A percentile compares a stretch with the other conserved stretches of the same genome.
These are phyloP conservation scores for Mycena maculata DNA, from an alignment of 768 basidiomycete species.

Conservation along the genomic window DNA sequence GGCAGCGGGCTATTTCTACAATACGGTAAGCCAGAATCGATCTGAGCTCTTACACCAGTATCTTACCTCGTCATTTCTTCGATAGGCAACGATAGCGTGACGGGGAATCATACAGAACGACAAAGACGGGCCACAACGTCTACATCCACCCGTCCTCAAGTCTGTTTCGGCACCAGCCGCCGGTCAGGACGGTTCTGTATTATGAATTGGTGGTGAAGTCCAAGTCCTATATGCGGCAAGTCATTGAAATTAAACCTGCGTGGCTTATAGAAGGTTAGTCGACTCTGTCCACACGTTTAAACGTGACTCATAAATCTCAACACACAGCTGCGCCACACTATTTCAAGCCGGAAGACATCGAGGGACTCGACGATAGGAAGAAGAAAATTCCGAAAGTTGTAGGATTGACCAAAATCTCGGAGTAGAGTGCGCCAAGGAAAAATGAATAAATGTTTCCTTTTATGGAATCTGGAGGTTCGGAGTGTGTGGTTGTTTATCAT, in stretches of 20 bases:
- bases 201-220: constrained; percentile 96
- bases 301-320: constrained; percentile 46
- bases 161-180: constrained; percentile 89
- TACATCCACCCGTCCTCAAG: constrained; percentile 97
- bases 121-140: constrained; percentile 51
- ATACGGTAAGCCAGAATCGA: not conserved
- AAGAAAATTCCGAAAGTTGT: constrained; percentile 75
- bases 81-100: not conserved
- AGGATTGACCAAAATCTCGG: not conserved
- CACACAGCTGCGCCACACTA: constrained; percentile 95
- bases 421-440: too few species aligned
- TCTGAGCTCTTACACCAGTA: not conserved
- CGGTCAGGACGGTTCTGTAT: constrained; percentile 88
- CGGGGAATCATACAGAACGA: not conserved
- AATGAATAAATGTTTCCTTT: constrained; percentile 15
- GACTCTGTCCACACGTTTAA: not conserved
- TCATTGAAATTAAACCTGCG: constrained; percentile 95
- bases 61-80: not conserved
- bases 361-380: constrained; percentile 55
- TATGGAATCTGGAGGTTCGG: constrained; percentile 1
- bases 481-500: not conserved
- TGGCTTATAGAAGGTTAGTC: constrained; percentile 61
- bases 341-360: constrained; percentile 86
- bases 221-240: constrained; percentile 90
- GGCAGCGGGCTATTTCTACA: not conserved